Evolutionary conservation across 371 early-diverging fungal species (phyloP).

Genomic region (Gilbertella persicaria): DNA sequence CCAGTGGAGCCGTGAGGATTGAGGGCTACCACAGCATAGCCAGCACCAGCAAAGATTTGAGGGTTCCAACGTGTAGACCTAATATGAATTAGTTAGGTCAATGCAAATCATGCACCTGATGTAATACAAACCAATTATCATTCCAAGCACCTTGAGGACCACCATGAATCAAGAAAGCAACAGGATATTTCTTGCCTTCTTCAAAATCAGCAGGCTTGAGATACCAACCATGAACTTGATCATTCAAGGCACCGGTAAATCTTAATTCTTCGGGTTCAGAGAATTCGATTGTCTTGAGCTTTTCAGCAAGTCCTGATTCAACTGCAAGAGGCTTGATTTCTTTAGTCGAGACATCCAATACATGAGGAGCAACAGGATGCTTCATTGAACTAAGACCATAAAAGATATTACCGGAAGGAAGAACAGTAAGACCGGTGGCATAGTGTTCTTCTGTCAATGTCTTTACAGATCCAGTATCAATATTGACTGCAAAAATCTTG

Average conservation of each 20-base stretch:
- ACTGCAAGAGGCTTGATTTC: constrained; percentile 12
- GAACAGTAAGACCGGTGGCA: constrained; percentile 41
- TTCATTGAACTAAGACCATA: constrained; percentile 50
- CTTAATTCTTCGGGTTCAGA: constrained; percentile 62
- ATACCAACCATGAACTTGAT: constrained; percentile 74
- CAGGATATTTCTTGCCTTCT: constrained; percentile 63
- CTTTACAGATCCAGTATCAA: constrained; percentile 44
- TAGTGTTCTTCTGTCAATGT: constrained; percentile 56
- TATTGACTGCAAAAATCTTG: constrained; percentile 57
- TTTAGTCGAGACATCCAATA: constrained; percentile 30
- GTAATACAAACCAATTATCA: constrained; percentile 60
- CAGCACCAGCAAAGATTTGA: constrained; percentile 71
- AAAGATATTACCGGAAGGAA: constrained; percentile 42
- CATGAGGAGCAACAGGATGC: constrained; percentile 48
- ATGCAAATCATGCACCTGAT: neutral
- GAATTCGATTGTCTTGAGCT: constrained; percentile 33
- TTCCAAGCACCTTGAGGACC: constrained; percentile 80
- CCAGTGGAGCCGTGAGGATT: constrained; percentile 85
- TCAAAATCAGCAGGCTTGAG: constrained; percentile 70
- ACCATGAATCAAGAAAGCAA: constrained; percentile 85
- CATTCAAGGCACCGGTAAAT: constrained; percentile 67
- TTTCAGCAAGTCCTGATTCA: constrained; percentile 31
- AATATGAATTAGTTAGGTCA: neutral
- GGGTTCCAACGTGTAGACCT: constrained; percentile 75
- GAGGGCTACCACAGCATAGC: constrained; percentile 76